Percentiles rank a stretch among this genome's conserved stretches.
Conservation (phyloP, 345 rosid species). For the Camelina hispida region DNA sequence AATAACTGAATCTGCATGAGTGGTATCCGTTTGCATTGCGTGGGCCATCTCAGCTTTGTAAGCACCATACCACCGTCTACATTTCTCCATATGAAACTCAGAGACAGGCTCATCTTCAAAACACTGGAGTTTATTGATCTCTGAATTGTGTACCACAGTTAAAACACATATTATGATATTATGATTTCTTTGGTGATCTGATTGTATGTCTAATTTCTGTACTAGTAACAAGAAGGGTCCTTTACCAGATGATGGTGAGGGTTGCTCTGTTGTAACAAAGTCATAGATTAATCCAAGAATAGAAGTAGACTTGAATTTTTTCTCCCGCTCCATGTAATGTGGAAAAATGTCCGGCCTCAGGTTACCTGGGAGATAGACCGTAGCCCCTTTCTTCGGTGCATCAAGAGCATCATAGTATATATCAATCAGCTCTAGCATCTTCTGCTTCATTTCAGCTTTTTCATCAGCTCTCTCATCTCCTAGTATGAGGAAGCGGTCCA, state of each 20-base stretch:
- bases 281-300: conserved; percentile 71
- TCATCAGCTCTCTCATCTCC: conserved; percentile 49
- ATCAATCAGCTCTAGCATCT: conserved; percentile 52
- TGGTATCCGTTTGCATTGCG: conserved; percentile 37
- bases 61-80: conserved; percentile 41
- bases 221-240: conserved; percentile 13
- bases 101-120: conserved; percentile 45
- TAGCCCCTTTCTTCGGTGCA: conserved; percentile 68
- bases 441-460: conserved; percentile 48
- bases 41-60: conserved; percentile 60
- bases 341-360: conserved; percentile 60
- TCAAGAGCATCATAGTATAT: conserved; percentile 82
- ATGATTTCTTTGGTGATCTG: conserved; percentile 17
- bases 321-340: conserved; percentile 58
- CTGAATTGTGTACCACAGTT: conserved; percentile 42
- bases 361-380: conserved; percentile 53
- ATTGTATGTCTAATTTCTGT: not conserved
- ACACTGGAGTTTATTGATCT: conserved; percentile 56
- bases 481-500: conserved; percentile 69
- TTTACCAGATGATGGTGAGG: conserved; percentile 48
- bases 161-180: not conserved
- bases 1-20: conserved; percentile 41
- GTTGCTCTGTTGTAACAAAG: conserved; percentile 44
- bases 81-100: conserved; percentile 34
- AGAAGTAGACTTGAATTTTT: conserved; percentile 57